Percentiles rank a stretch among this genome's conserved stretches.
Evolutionary conservation across 1,284 basidiomycete genomes (phyloP).

Genomic region (Earliella scabrosa): DNA sequence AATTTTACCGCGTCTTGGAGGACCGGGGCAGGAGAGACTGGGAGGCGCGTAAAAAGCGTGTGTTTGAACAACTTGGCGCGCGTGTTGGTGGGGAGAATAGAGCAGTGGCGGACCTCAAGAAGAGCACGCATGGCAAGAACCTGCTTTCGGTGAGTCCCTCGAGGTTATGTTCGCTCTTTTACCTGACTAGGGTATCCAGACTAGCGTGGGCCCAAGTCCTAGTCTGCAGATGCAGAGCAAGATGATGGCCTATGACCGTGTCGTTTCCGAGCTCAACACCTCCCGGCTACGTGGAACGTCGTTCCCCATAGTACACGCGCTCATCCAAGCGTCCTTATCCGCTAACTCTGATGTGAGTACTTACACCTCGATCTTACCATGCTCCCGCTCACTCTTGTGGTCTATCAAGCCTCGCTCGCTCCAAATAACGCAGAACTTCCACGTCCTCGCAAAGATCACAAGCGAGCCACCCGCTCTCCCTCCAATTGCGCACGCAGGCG

Average conservation of each 20-base stretch:
- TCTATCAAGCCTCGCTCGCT: conserved; percentile 46
- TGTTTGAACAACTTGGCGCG: conserved; percentile 89
- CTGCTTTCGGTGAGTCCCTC: conserved; percentile 51
- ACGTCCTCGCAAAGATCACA: conserved; percentile 74
- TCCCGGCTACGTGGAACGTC: conserved; percentile 73
- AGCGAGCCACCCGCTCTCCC: conserved; percentile 69
- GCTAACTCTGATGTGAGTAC: conserved; percentile 58
- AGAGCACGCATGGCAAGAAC: conserved; percentile 60
- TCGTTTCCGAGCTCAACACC: conserved; percentile 75
- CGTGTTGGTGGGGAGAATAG: conserved; percentile 58
- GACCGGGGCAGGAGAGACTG: conserved; percentile 81
- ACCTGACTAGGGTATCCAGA: conserved; percentile 35
- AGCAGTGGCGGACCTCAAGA: conserved; percentile 60
- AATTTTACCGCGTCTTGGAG: conserved; percentile 84
- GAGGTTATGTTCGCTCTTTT: too few relatives aligned
- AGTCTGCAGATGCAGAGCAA: conserved; percentile 86
- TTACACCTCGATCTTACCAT: not conserved
- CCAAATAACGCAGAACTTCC: conserved; percentile 73
- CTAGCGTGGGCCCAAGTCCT: conserved; percentile 57
- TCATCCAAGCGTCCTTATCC: conserved; percentile 66
- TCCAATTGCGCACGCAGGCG: conserved; percentile 74
- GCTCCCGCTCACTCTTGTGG: not conserved
- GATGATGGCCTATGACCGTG: conserved; percentile 94
- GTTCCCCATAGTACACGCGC: conserved; percentile 74
- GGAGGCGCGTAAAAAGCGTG: conserved; percentile 87